Percentiles rank a stretch among this genome's conserved stretches.
Evolutionary conservation across 2,329 filamentous ascomycete genomes (phyloP).

Genomic region (Tolypocladium album): DNA sequence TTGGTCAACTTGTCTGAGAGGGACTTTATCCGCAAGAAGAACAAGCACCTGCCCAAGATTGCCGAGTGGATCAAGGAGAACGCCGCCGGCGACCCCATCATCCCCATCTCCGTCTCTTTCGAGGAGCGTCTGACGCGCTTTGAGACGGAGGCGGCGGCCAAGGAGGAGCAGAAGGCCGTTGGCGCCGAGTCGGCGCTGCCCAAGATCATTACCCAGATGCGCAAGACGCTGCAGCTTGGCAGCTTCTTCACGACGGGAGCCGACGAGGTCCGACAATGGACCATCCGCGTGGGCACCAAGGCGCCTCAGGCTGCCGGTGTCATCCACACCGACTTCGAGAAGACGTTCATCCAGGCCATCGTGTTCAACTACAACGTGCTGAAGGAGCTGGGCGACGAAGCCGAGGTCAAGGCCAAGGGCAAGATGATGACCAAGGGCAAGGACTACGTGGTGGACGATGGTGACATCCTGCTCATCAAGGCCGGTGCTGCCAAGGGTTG

Average conservation of each 20-base stretch:
- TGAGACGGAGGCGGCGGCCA: constrained; percentile 63
- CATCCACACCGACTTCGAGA: constrained; percentile 97
- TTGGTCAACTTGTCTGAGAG: constrained; percentile 94
- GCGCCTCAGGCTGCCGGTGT: constrained; percentile 96
- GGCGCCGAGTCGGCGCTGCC: constrained; percentile 81
- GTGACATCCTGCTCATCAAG: constrained; percentile 80
- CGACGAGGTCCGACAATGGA: constrained; percentile 98
- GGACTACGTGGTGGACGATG: constrained; percentile 84
- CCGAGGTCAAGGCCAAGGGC: constrained; percentile 80
- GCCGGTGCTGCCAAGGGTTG: constrained; percentile 69
- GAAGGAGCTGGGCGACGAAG: constrained; percentile 82
- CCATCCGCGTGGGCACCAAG: constrained; percentile 89
- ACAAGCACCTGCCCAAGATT: constrained; percentile 93
- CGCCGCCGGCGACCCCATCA: constrained; percentile 76
- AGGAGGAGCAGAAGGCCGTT: constrained; percentile 80
- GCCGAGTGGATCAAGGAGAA: constrained; percentile 93
- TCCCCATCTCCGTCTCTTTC: constrained; percentile 85
- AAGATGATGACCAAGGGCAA: constrained; percentile 99
- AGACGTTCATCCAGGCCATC: constrained; percentile 96
- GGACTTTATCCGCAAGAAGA: constrained; percentile 98
- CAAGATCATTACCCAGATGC: constrained; percentile 89
- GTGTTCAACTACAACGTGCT: constrained; percentile 82
- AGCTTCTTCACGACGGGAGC: constrained; percentile 96
- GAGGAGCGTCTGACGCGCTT: constrained; percentile 85
- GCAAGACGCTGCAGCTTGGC: constrained; percentile 77